Base-by-base conservation (phyloP, 2,329 filamentous ascomycete genomes). In the Beauveria sp. region DNA sequence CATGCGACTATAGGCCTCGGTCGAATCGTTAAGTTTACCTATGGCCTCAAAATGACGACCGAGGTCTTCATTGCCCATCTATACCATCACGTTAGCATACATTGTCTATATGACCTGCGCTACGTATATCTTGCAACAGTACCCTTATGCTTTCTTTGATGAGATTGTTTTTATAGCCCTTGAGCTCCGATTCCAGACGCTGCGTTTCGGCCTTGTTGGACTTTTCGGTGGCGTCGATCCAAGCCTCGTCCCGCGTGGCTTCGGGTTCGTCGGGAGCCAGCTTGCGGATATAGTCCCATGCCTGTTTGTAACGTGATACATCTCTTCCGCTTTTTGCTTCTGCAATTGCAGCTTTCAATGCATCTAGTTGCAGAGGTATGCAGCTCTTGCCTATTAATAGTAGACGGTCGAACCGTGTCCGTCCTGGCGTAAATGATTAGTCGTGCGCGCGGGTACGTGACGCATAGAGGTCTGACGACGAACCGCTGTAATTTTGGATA, bases 141-240 rank as follows among this genome's bases (percentile, higher is more conserved):
- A 96, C 92, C 67, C 92, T 78, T 69, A 97, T 96, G 76, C 92
- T 97, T 76, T 99, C 94, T 72, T 97, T 96, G 68, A 99, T 92
- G 48, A 97, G 77, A 69, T 97, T 99, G 71, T 97, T 96, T 76
- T 94, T 96, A 75, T 97, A 97, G 1, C 88, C 88, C 73, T 92
- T 92, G 22, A 99, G 79, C 73, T 97, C 91, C 18, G 83, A 78
- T 70, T 97, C 91, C 60, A 97, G 79, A n/a, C 89, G 84, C 60
- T 85, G 80, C 1, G 87, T 87, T 72, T 96, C 89, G 2, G 78
- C 76, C 66, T 84, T 84, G 67, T 92, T 90, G 56, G 82, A 77
- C 64, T 84, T 84, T 24, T 86, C 84, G 43, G 83, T 88, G 62
- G 77, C 79, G 8, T 88, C 82, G n/a, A 88, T 81, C 93, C 93